Evolutionary conservation across 495 filamentous ascomycete species (phyloP), one percentile per base, ranked within the genome.

Genomic region (Alectoria sarmentosa): DNA sequence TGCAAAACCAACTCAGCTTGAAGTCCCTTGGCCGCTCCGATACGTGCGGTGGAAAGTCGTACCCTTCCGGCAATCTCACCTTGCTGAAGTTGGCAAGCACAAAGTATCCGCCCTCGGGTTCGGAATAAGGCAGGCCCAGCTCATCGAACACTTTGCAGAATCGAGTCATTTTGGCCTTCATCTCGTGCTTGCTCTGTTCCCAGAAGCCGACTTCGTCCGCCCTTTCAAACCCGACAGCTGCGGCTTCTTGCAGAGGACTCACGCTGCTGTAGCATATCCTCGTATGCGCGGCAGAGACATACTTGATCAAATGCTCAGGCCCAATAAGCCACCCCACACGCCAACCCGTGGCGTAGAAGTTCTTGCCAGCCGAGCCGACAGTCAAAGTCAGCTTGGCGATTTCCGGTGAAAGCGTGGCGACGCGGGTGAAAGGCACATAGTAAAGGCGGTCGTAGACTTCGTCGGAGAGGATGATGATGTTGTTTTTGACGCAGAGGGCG

Each of bases 301-400:
- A 91, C 74, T 93, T 90, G 80, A 97, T 94, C 54, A 98, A 78
- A 61, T 93, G 82, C 26, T 89, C 83, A 3, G 90, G 91, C 1
- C 94, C 94, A 66, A 97, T 95, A 21, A 98, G 79, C 84, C 91
- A 98, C 69, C 91, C 91, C 4, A 98, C 95, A 61, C 94, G 86
- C 94, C 94, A 98, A 44, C 94, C 94, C 0, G 94, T 98, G 57
- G 88, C 89, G 70, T 98, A 98, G 77, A 98, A 98, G 75, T 94
- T 95, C 79, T 98, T 98, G 64, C 94, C 94, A 8, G 90, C 94
- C 4, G 90, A 95, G 37, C 95, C 93, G 48, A 97, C 94, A 4
- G 93, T 97, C 41, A 98, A 76, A 23, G 94, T 98, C 42, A 92
- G 84, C 63, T 85, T 84, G 63, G 88, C 90, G 46, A 97, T 86